Evolutionary conservation across 1,139 yeast species (phyloP), one percentile per base, ranked within the genome.

Genomic region (Sugiyamaella castrensis): DNA sequence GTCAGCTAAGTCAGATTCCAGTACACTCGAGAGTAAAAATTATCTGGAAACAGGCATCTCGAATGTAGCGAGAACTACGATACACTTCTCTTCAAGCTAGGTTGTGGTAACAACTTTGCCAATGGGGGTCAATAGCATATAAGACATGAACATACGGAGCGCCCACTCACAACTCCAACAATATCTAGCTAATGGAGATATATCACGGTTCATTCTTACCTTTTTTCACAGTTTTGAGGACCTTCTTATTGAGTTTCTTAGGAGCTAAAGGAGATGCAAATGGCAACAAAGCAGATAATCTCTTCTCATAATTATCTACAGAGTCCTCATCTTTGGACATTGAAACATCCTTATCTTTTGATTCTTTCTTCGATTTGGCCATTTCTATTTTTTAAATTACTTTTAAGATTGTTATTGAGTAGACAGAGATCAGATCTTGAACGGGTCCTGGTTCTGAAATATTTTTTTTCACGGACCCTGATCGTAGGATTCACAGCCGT

Each of bases 221-320:
- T 71, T 88, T 91, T 78, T 92, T 94, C 57, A 94, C 95, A 40
- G 96, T 87, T 74, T 94, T 94, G 65, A 94, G 80, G 33, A 92
- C 84, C 72, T 92, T 92, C 74, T 94, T 94, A 77, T 92, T 94
- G 68, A 91, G 75, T 71, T 94, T 94, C 75, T 94, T 94, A 44
- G 96, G 83, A 15, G 98, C 99, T 64, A 94, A 77, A 54, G 99
- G 99, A 65, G 83, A 76, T 49, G 98, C 97, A 70, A 94, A 92
- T 53, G 96, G 85, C 63, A 92, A 77, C 50, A 87, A 81, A 24
- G 97, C 97, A 42, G 96, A 83, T 74, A 92, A 73, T 71, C 97
- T 82, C 65, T 79, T 78, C 59, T 92, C 98, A 72, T 92, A 92
- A 80, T 91, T 88, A 68, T 89, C 98, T 61, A 77, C 82, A 38